A percentile compares a stretch with the other conserved stretches of the same genome.
Evolutionary conservation across 352 stramenopile species (phyloP).

Genomic region (Pythium pyrilobum): DNA sequence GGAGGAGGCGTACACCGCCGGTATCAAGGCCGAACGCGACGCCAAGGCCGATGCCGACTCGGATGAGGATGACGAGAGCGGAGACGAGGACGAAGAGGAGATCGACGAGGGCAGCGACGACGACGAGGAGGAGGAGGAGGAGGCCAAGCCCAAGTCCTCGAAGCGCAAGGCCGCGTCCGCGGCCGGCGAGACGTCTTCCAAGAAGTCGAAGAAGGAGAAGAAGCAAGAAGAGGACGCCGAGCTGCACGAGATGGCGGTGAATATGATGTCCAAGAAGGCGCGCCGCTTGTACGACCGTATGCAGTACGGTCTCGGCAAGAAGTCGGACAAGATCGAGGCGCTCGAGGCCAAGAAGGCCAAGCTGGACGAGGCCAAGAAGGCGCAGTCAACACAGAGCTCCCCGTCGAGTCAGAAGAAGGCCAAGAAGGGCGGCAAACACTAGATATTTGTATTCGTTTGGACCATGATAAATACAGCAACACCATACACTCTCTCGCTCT

Average conservation of each 20-base stretch:
- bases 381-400: conserved; percentile 5
- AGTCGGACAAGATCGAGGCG: conserved; percentile 81
- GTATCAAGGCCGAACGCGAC: conserved; percentile 76
- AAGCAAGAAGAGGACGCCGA: conserved; percentile 73
- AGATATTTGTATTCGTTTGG: conserved; percentile 7
- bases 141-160: conserved; percentile 24
- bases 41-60: conserved; percentile 32
- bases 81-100: conserved; percentile 30
- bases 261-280: conserved; percentile 92
- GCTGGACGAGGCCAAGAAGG: conserved; percentile 60
- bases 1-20: conserved; percentile 64
- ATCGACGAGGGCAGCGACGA: conserved; percentile 38
- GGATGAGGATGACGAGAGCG: conserved; percentile 32
- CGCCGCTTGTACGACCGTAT: conserved; percentile 90
- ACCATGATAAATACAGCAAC: neutral
- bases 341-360: conserved; percentile 75
- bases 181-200: conserved; percentile 12
- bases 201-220: conserved; percentile 76
- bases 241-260: conserved; percentile 83
- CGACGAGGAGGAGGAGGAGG: conserved; percentile 27
- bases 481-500: neutral
- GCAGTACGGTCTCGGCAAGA: conserved; percentile 88
- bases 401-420: conserved; percentile 12
- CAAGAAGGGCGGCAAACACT: conserved; percentile 14
- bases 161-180: conserved; percentile 45